These are phyloP conservation scores for Camillea tinctor DNA, from an alignment of 2,329 filamentous ascomycete species.

Conservation along the genomic window DNA sequence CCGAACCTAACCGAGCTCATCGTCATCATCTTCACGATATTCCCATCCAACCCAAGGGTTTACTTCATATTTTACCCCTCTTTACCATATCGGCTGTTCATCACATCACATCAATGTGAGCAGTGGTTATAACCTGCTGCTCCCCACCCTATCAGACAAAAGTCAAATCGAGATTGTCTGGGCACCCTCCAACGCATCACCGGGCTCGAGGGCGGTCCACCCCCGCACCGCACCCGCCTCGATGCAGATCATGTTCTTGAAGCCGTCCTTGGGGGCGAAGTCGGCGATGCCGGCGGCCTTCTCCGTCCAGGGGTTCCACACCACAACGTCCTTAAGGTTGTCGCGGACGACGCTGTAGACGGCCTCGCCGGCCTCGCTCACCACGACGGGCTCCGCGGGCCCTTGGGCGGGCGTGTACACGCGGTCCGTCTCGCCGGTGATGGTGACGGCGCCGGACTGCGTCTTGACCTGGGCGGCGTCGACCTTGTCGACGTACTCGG, in stretches of 20 bases:
- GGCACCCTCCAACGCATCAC: slow-evolving; percentile 64
- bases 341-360: slow-evolving; percentile 76
- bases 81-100: no score
- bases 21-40: no score
- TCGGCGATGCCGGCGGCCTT: slow-evolving; percentile 81
- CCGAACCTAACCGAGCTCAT: no score
- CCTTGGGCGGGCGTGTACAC: slow-evolving; percentile 74
- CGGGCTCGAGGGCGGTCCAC: slow-evolving; percentile 83
- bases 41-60: no score
- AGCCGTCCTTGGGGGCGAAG: slow-evolving; percentile 86
- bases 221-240: slow-evolving; percentile 82
- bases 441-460: slow-evolving; percentile 61
- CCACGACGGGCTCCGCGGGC: slow-evolving; percentile 55
- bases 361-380: slow-evolving; percentile 62
- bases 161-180: slow-evolving; percentile 49
- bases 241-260: slow-evolving; percentile 90
- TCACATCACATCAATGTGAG: not conserved
- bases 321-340: slow-evolving; percentile 82
- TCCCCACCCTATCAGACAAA: not conserved
- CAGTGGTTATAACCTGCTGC: not conserved
- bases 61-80: no score
- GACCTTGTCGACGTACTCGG: slow-evolving; percentile 83
- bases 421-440: slow-evolving; percentile 81
- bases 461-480: slow-evolving; percentile 63
- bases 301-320: slow-evolving; percentile 96